A percentile compares a stretch with the other conserved stretches of the same genome.
Evolutionary conservation across 2,329 filamentous ascomycete genomes (phyloP).

Genomic region (Cercospora brassicicola): DNA sequence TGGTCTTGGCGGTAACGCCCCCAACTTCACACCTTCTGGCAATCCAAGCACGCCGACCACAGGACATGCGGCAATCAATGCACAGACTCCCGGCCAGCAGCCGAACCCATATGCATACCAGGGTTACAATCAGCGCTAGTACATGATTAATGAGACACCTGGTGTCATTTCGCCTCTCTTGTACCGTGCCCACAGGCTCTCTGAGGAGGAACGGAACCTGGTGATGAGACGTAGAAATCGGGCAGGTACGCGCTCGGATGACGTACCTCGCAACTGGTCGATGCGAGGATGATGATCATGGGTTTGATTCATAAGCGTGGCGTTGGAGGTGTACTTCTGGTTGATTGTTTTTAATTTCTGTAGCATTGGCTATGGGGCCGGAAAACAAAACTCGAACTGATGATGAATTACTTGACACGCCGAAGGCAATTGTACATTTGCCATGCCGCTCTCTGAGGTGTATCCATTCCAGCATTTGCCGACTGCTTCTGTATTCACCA

Average conservation of each 20-base stretch:
- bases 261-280: neutral
- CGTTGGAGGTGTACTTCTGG: neutral
- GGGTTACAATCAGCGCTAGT: constrained; percentile 10
- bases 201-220: neutral
- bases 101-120: constrained; percentile 19
- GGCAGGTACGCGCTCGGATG: neutral
- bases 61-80: constrained; percentile 24
- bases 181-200: neutral
- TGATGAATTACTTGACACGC: neutral
- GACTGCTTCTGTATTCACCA: neutral
- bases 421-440: neutral
- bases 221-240: neutral
- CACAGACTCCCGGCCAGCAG: constrained; percentile 24
- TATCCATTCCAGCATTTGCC: neutral
- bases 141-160: neutral
- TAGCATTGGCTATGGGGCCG: neutral
- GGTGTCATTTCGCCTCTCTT: neutral
- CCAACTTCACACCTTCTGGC: constrained; percentile 25
- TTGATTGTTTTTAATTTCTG: neutral
- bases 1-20: constrained; percentile 19
- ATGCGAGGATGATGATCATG: neutral
- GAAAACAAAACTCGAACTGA: neutral
- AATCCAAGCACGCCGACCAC: constrained; percentile 28
- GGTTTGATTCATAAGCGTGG: neutral
- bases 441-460: neutral